Evolutionary conservation across 2,329 filamentous ascomycete species (phyloP).

Genomic region (Byssochlamys sp.): DNA sequence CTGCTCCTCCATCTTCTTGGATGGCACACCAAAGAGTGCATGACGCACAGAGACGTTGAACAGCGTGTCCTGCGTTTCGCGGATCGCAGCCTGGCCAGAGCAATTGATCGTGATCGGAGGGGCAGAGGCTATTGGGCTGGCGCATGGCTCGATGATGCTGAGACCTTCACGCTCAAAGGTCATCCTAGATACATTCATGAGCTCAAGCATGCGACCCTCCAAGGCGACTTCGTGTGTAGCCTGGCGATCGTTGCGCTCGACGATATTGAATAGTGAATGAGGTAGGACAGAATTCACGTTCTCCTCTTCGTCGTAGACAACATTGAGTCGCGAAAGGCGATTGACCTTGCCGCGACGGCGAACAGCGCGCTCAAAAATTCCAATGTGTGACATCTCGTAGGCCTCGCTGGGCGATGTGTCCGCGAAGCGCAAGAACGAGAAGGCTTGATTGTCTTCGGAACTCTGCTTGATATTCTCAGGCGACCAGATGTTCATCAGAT

Average conservation of each 20-base stretch:
- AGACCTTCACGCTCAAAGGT: conserved; percentile 63
- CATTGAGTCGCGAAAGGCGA: conserved; percentile 56
- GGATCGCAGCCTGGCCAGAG: conserved; percentile 53
- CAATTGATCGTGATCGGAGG: conserved; percentile 76
- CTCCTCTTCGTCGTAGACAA: conserved; percentile 59
- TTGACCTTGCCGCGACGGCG: conserved; percentile 45
- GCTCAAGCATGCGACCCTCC: conserved; percentile 61
- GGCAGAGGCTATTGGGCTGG: conserved; percentile 66
- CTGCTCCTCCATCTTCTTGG: conserved; percentile 56
- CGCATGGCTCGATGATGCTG: conserved; percentile 69
- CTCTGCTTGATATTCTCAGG: conserved; percentile 66
- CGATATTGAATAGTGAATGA: conserved; percentile 74
- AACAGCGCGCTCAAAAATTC: conserved; percentile 64
- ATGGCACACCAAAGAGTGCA: conserved; percentile 58
- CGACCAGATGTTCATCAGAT: conserved; percentile 84
- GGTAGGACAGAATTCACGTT: conserved; percentile 56
- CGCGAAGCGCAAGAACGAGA: conserved; percentile 84
- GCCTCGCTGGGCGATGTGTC: conserved; percentile 67
- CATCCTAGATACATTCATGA: conserved; percentile 68
- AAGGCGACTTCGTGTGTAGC: conserved; percentile 59
- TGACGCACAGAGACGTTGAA: conserved; percentile 73
- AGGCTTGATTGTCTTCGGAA: conserved; percentile 52
- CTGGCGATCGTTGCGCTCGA: conserved; percentile 56
- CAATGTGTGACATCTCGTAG: conserved; percentile 57
- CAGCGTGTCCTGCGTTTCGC: conserved; percentile 58